phyloP scores from a whole-genome alignment of 2,329 filamentous ascomycete species.

The Cercospora janseana region DNA sequence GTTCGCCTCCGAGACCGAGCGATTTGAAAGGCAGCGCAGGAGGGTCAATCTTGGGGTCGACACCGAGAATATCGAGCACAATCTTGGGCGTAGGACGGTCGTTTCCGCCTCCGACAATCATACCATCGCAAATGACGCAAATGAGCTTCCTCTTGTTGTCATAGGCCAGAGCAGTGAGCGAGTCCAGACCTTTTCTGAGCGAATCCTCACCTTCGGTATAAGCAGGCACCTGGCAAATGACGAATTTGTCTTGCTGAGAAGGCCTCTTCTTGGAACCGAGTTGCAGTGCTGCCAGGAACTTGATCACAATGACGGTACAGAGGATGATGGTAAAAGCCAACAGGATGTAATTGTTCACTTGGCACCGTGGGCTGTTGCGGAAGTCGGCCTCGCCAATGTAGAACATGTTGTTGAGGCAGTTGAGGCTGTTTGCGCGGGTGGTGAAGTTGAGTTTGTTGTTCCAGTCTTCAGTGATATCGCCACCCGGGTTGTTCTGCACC shows the following conservation, averaged over 20 bases:
- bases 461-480: conserved; percentile 70
- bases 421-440: conserved; percentile 65
- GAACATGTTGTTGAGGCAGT: conserved; percentile 80
- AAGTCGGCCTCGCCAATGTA: conserved; percentile 84
- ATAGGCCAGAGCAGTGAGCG: conserved; percentile 88
- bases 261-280: conserved; percentile 89
- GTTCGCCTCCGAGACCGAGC: conserved; percentile 81
- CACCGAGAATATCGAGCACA: conserved; percentile 92
- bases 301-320: conserved; percentile 74
- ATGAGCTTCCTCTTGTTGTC: conserved; percentile 98
- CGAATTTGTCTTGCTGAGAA: conserved; percentile 92
- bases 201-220: conserved; percentile 98
- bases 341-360: conserved; percentile 87
- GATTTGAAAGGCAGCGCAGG: conserved; percentile 93
- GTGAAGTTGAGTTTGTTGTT: conserved; percentile 52
- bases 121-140: conserved; percentile 92
- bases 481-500: conserved; percentile 73
- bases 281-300: conserved; percentile 90
- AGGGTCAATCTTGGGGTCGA: conserved; percentile 94
- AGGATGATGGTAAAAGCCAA: conserved; percentile 83
- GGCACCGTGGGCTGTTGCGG: conserved; percentile 70
- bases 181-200: conserved; percentile 87
- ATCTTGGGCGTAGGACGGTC: conserved; percentile 97
- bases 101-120: conserved; percentile 94
- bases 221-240: conserved; percentile 95